Conservation (phyloP, 2,329 filamentous ascomycete genomes). For the Metarhizium sp. region DNA sequence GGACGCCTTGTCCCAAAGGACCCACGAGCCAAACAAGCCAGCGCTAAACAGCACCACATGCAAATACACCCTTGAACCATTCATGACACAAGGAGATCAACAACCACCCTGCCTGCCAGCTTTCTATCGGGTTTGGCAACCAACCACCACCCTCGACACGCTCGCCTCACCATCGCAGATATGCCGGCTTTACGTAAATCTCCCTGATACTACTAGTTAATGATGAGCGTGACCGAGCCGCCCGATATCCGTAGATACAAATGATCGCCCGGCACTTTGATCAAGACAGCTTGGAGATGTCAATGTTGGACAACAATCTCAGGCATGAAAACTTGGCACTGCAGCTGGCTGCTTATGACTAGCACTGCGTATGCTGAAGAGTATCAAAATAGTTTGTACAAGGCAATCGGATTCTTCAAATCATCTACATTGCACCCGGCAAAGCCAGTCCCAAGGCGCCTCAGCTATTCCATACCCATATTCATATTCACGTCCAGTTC, state of each 20-base stretch:
- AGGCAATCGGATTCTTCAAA: neutral
- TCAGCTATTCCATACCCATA: neutral
- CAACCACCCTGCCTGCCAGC: neutral
- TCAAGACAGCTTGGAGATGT: too few species aligned
- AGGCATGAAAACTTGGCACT: too few species aligned
- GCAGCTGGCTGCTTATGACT: too few species aligned
- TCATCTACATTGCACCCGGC: neutral
- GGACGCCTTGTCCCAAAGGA: neutral
- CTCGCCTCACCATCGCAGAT: neutral
- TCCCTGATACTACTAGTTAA: neutral
- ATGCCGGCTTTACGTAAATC: conserved; percentile 1
- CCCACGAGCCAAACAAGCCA: neutral
- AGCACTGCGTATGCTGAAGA: neutral
- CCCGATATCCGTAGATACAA: neutral
- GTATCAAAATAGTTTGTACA: neutral
- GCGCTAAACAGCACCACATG: conserved; percentile 1
- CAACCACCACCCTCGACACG: neutral
- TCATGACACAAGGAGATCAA: neutral
- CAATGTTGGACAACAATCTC: too few species aligned
- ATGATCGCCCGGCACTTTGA: neutral
- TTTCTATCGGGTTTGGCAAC: neutral
- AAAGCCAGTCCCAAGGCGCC: neutral
- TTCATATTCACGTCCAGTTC: neutral
- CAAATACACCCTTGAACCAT: neutral
- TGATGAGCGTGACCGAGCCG: neutral